phyloP scores from a whole-genome alignment of 2,329 filamentous ascomycete genomes.

The Monilinia fructigena region DNA sequence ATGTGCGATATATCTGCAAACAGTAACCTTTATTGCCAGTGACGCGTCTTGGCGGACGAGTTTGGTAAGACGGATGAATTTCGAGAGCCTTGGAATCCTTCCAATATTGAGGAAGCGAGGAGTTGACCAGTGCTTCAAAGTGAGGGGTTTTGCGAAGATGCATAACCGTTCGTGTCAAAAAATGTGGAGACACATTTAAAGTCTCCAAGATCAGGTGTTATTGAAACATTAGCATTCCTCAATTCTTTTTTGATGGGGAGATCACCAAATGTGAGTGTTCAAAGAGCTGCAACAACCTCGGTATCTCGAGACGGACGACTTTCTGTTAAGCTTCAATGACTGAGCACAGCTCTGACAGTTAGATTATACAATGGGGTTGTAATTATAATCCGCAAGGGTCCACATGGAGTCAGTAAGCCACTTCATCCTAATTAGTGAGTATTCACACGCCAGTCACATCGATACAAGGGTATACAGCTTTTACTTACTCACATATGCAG shows the following conservation, averaged over 20 bases:
- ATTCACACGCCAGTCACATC: neutral
- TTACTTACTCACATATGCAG: neutral
- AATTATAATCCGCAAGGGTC: constrained; percentile 10
- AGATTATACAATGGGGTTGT: neutral
- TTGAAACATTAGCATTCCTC: constrained; percentile 1
- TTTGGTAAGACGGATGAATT: neutral
- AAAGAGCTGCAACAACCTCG: neutral
- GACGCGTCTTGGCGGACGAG: neutral
- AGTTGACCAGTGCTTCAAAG: neutral
- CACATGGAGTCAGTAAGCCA: neutral
- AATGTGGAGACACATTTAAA: constrained; percentile 1
- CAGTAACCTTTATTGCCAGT: neutral
- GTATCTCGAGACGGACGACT: neutral
- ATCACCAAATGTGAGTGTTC: neutral
- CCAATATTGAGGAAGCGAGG: neutral
- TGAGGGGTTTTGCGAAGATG: neutral
- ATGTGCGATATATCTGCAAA: neutral
- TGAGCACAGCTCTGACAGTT: neutral
- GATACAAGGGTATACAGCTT: neutral
- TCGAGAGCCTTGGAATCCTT: neutral
- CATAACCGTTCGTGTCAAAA: neutral
- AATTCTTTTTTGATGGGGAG: neutral
- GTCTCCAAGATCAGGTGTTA: neutral
- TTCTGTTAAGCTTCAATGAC: neutral
- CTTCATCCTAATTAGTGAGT: neutral